Evolutionary conservation across 169 alveolate genomes (phyloP), one percentile per base, ranked within the genome.

Genomic region (Blepharisma undulans): DNA sequence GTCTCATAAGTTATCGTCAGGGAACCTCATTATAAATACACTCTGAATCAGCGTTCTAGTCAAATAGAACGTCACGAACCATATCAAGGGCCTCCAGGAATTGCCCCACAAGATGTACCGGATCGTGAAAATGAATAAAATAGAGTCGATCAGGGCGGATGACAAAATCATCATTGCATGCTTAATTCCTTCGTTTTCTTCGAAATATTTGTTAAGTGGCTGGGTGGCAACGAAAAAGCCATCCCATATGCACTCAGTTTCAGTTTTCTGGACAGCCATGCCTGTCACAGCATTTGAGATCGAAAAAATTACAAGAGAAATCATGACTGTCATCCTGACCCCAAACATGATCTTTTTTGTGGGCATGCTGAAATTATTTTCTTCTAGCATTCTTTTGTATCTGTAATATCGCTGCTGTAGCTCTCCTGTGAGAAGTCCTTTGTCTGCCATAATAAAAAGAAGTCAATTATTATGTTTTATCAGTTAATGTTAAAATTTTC

Each of bases 1-100:
- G 60, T 93, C 95, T 96, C 96, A 96, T 34, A 87, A 90, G 77
- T 85, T 80, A 18, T 94, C 94, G 34, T 94, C 96, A 76, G 97
- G 97, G 72, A 76, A 92, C 27, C 88, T 30, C 76, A 94, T 36
- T 32, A 90, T 29, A 84, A 79, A 36, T 27, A 84, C n/a, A 32
- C 77, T 87, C 29, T 90, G 91, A 21, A 84, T 60, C 14, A 84
- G 30, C 12, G 84, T 91, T 27, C 93, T 59, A 36, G 82, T 71
- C 18, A 61, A 10, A 32, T 90, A 90, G 36, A 90, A 90, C 61
- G 79, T 80, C 60, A 74, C 84, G 25, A 71, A 32, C 12, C 60
- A 82, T 25, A 90, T 22, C 21, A 90, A 33, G 7, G 72, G 77
- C 72, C 93, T 90, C 79, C 84, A 82, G 25, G 93, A 80, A 21